Base-by-base conservation (phyloP, 306 rosid species). In the Pterocarpus santalinus region DNA sequence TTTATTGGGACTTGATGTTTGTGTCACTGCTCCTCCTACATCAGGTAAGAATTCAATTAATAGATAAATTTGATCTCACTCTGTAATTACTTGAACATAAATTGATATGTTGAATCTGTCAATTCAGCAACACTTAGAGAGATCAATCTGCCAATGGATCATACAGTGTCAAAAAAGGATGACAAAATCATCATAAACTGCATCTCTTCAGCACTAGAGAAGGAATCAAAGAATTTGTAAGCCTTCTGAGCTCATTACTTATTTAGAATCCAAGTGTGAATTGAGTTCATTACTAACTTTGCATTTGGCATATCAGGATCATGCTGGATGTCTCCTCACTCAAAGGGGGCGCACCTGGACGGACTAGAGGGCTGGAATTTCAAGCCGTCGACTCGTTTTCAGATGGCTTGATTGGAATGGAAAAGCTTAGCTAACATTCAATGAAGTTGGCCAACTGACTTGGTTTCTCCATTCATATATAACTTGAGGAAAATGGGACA, bases 261-360 rank as follows among this genome's bases (percentile, higher is more conserved):
- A 10, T 52, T 39, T 49, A 36, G 79, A 11, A 58, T 12, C 43
- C 43, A 41, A 61, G 2, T 16, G 2, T 34, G 65, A 22, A 22
- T 22, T 22, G 28, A 22, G 65, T 55, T 63, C 22, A 74, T 22
- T 15, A 39, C 71, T 82, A 33, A 81, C 60, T 12, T 51, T 38
- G 35, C 47, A 11, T 65, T 52, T 74, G 63, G 69, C 51, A 66
- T 68, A 81, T 38, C 92, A 96, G 98, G 94, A 86, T 93, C 63
- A 87, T 84, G 81, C 67, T 96, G 84, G 97, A 93, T 89, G 83
- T 89, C 65, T 92, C 97, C 17, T 69, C 91, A 1, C 86, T 89
- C 43, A 92, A 88, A 81, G 99, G 94, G 0, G 98, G 99, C 4
- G 94, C 97, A 2, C 97, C 98, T 15, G 97, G 94, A 41, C 94